Evolutionary conservation across 129 eudicot species (phyloP), one percentile per base, ranked within the genome.

Genomic region (Erigeron canadensis): DNA sequence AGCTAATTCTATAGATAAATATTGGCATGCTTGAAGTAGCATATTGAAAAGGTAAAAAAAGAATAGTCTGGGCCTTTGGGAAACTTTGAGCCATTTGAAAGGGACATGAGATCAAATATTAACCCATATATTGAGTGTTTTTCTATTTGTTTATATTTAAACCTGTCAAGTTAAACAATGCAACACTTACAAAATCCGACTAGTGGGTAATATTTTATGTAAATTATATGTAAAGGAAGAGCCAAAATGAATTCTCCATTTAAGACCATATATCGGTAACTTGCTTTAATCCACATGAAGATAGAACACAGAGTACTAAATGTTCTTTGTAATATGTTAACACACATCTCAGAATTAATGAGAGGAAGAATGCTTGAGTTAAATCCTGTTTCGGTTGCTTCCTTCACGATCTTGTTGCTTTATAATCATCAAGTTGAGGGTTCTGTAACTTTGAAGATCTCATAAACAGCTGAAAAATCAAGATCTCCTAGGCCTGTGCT

Each of bases 391-490:
- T 13, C 44, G 44, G 40, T 7, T 67, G 8, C 76, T 67, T 80
- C 75, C 79, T 55, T 44, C 55, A 15, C 0, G 9, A 45, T 63
- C 19, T 63, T 16, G 18, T 53, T 15, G 64, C 41, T 50, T 28
- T 28, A 1, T 56, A 38, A 4, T 51, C 61, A 67, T 82, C 77
- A 87, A 28, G 84, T 54, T 37, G 89, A 83, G 58, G 58, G 65
- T 67, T 75, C 79, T 23, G 83, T 78, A 76, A 22, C 77, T 69
- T 85, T 88, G 50, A 85, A 72, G n/a, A 84, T 81, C 84, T 94
- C 96, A 64, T 81, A 79, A 68, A 94, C 97, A 65, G 98, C 97
- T 56, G 98, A 94, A 75, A 94, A 94, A 79, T 94, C 98, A 43
- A 83, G 89, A 76, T 94, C 98, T 21, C 98, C 98, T 59, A 94